Conservation (phyloP, 148 eudicot species). For the Heliamphora exappendiculata region DNA sequence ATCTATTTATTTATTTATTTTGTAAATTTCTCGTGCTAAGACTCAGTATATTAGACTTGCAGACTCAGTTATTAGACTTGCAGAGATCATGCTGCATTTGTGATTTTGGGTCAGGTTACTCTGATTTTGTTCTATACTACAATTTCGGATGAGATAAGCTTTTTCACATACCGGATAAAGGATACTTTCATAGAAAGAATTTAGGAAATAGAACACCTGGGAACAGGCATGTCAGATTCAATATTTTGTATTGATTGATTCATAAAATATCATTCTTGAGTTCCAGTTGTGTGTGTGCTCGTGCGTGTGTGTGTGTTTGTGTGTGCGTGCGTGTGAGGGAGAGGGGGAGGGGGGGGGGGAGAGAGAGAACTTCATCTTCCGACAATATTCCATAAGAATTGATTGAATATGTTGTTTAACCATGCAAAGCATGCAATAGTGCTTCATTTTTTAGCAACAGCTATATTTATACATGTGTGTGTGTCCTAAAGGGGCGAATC, state of each 20-base stretch:
- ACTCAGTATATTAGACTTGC: neutral
- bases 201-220: neutral
- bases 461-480: too few relatives aligned
- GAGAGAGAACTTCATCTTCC: neutral
- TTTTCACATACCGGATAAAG: neutral
- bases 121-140: slow-evolving; percentile 1
- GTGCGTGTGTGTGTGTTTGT: neutral
- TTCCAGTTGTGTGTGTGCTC: neutral
- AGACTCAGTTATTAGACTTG: neutral
- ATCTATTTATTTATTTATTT: neutral
- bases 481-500: too few relatives aligned
- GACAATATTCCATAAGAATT: neutral
- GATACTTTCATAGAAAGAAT: neutral
- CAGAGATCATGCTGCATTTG: neutral
- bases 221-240: neutral
- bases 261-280: neutral
- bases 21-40: neutral
- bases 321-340: neutral
- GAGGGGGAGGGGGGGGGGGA: neutral
- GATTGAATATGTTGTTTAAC: neutral
- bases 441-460: too few relatives aligned
- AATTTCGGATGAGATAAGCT: neutral
- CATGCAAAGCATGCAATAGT: neutral
- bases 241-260: neutral
- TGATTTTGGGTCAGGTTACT: neutral